Base-by-base conservation (phyloP, 805 yeast species). In the Zygotorulaspora chibaensis region DNA sequence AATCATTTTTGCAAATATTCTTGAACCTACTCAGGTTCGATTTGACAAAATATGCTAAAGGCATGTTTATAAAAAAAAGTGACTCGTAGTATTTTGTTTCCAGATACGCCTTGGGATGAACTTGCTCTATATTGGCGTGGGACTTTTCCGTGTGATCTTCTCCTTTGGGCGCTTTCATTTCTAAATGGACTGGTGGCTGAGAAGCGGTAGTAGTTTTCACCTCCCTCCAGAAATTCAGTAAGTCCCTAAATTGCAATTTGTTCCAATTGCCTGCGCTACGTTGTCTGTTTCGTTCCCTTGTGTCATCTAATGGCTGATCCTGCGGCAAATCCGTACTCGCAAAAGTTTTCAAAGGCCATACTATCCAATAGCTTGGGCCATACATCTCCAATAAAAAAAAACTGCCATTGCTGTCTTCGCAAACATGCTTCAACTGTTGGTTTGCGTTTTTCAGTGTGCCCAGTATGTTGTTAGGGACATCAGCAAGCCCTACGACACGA, bases 21-120 rank as follows among this genome's bases (percentile, higher is more conserved):
- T 62, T 67, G 40, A 78, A 61, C 42, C 83, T 61, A 10, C 74
- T 59, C 31, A 80, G 59, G 3, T 77, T 73, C 0, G 82, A 76
- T 51, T 80, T 80, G 5, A 68, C 62, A 63, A 75, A 66, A 57
- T 67, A 68, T 0, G 69, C 68, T 16, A 70, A 34, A 2, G 73
- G 71, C 0, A 66, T 56, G n/a, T 64, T 58, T 3, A 66, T 38
- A 11, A 62, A 57, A 46, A 65, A 72, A 6, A 72, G 51, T 4
- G 65, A 57, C 5, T 65, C 66, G 40, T 65, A 69, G 42, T 72
- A 72, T 43, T 64, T 67, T 3, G 57, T 45, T 18, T 53, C 52
- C n/a, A 65, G 42, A 42, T 62, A 66, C 2, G 20, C 42, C 33
- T 48, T 49, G 0, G 69, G 64, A 39, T 57, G 55, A 18, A 35